A percentile compares a stretch with the other conserved stretches of the same genome.
Conservation (phyloP, 768 basidiomycete genomes). For the Dendrothele bispora region DNA sequence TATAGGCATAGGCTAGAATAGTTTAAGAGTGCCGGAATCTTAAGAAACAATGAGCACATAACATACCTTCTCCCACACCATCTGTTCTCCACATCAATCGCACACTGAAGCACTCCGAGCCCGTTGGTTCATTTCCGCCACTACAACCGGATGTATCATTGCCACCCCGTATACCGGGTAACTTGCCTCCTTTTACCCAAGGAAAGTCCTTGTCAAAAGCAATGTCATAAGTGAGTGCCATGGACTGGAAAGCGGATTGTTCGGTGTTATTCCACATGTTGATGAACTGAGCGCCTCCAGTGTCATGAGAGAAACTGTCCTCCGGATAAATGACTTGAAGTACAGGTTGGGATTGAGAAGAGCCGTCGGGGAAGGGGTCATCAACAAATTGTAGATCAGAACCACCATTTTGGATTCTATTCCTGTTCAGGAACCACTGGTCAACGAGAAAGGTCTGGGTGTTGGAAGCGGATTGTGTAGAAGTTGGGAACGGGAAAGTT, state of each 20-base stretch:
- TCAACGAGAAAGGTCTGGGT: slow-evolving; percentile 51
- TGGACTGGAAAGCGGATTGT: slow-evolving; percentile 56
- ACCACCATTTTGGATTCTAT: slow-evolving; percentile 57
- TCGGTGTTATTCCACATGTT: slow-evolving; percentile 66
- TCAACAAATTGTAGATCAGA: slow-evolving; percentile 59
- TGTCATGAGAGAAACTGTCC: slow-evolving; percentile 57
- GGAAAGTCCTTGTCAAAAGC: slow-evolving; percentile 66
- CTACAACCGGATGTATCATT: slow-evolving; percentile 61
- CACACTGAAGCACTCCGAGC: slow-evolving; percentile 69
- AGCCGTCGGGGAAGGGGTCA: slow-evolving; percentile 62
- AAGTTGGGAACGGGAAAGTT: slow-evolving; percentile 61
- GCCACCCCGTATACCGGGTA: slow-evolving; percentile 76
- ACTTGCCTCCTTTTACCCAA: slow-evolving; percentile 76
- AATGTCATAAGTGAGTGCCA: slow-evolving; percentile 61
- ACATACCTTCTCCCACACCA: slow-evolving; percentile 69
- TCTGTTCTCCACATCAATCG: slow-evolving; percentile 74
- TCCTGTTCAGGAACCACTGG: slow-evolving; percentile 63
- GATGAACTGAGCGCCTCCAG: slow-evolving; percentile 68
- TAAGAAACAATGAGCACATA: slow-evolving; percentile 4
- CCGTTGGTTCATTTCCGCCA: slow-evolving; percentile 64
- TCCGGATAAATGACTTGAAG: slow-evolving; percentile 65
- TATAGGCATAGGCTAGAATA: slow-evolving; percentile 86
- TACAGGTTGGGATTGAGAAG: slow-evolving; percentile 30
- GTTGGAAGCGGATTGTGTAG: slow-evolving; percentile 51
- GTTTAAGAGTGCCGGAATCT: slow-evolving; percentile 5